Percentiles rank a stretch among this genome's conserved stretches.
These are phyloP conservation scores for Dendrobium huoshanense DNA, from an alignment of 106 monocot genomes.

Conservation along the genomic window DNA sequence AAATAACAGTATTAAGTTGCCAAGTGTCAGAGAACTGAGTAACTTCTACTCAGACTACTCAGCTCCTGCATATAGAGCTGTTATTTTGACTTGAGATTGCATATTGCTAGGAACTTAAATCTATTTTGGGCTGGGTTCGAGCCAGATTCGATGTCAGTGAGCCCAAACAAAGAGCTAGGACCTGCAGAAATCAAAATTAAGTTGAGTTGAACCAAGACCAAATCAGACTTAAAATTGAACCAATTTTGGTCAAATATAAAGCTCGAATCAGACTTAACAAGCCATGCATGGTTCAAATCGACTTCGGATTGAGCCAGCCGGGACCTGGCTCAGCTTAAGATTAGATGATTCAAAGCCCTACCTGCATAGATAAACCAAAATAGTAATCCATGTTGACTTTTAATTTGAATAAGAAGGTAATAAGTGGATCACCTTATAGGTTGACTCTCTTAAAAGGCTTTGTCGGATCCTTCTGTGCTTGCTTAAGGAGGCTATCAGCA, in stretches of 20 bases:
- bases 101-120: background rate
- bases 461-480: background rate
- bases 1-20: background rate
- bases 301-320: no score
- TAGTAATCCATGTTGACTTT: background rate
- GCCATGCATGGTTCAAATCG: no score
- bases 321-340: background rate
- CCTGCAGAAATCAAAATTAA: background rate
- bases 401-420: background rate
- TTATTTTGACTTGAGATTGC: background rate
- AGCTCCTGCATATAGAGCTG: background rate
- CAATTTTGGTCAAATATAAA: background rate
- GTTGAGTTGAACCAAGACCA: background rate
- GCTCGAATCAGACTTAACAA: no score
- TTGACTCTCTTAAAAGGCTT: conserved; percentile 9
- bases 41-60: background rate
- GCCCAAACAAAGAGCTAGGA: background rate
- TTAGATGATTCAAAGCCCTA: background rate
- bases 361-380: no score
- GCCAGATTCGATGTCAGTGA: background rate
- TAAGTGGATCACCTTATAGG: background rate
- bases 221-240: background rate
- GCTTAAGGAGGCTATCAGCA: conserved; percentile 3
- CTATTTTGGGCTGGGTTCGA: background rate
- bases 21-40: background rate